Conservation (phyloP, 176 grass and related monocot species). For the Tillandsia fasciculata region DNA sequence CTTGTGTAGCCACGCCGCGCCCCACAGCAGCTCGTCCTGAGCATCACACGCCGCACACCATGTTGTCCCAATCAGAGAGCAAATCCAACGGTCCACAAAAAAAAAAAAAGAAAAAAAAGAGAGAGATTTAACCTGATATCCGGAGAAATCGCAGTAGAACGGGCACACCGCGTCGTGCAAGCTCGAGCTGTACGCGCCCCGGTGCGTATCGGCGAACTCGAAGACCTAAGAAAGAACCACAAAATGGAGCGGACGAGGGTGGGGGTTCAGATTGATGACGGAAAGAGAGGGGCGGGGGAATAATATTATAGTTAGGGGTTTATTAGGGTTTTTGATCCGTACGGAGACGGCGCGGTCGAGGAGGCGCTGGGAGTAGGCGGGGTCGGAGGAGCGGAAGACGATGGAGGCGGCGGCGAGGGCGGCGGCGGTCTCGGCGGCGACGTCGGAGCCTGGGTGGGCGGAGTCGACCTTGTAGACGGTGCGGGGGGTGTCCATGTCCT, state of each 20-base stretch:
- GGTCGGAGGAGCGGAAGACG: slow-evolving; percentile 62
- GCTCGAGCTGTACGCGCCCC: slow-evolving; percentile 75
- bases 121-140: slow-evolving; percentile 36
- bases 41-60: not conserved
- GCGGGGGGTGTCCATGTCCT: slow-evolving; percentile 93
- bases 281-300: not conserved
- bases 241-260: not conserved
- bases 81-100: not conserved
- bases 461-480: slow-evolving; percentile 72
- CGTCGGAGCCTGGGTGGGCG: slow-evolving; percentile 63
- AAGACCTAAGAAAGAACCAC: slow-evolving; percentile 39
- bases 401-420: slow-evolving; percentile 74
- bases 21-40: slow-evolving; percentile 94
- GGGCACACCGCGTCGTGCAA: slow-evolving; percentile 68
- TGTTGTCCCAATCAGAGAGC: not conserved
- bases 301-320: not conserved
- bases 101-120: too few relatives aligned
- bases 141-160: slow-evolving; percentile 80
- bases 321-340: not conserved
- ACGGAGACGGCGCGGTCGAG: slow-evolving; percentile 62
- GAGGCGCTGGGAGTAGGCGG: slow-evolving; percentile 36
- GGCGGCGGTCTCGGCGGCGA: slow-evolving; percentile 78
- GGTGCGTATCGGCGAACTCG: slow-evolving; percentile 63
- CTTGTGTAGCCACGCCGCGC: slow-evolving; percentile 85
- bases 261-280: not conserved